Evolutionary conservation across 1,284 basidiomycete species (phyloP), one percentile per base, ranked within the genome.

Genomic region (Cutaneotrichosporon mucoides): DNA sequence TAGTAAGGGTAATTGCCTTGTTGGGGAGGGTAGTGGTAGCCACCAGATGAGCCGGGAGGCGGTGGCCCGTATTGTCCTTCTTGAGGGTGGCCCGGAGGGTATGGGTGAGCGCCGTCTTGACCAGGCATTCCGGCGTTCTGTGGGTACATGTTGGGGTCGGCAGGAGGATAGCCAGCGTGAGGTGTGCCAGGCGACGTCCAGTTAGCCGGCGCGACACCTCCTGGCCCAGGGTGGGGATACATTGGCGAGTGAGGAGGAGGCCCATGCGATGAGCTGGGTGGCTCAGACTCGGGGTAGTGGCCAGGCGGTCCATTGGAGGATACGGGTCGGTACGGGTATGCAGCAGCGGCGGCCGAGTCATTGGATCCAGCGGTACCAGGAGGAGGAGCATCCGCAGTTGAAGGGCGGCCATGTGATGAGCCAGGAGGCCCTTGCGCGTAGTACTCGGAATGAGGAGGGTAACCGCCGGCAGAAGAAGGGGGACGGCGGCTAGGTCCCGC

Each of bases 251-350:
- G 68, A 24, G 73, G 71, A 16, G 65, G 63, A 5, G 71, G 72
- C 24, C 75, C 73, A 42, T 73, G 72, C 41, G 75, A 70, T 12
- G 73, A 68, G 7, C 63, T 61, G n/a, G 73, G 72, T 15, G 73
- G 75, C 61, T 75, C 73, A 8, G 75, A 74, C 6, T 75, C 75
- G 45, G 72, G 64, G 46, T 76, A 76, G 52, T 76, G 73, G n/a
- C 60, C 64, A 1, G 69, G 71, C 4, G 69, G 62, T 5, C 74
- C 74, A 46, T 68, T 68, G 0, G 72, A 69, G 5, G 75, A 76
- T 61, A 75, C 68, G 2, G 75, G 73, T 46, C 75, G 66, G 58
- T 75, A 76, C 9, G 68, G 68, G 56, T 73, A 75, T 0, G 68
- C 68, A 35, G 73, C 56, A 46, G 70, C 68, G n/a, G 66, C 56